These are phyloP conservation scores for Globisporangium lucens DNA, from an alignment of 352 stramenopile genomes.

Conservation along the genomic window DNA sequence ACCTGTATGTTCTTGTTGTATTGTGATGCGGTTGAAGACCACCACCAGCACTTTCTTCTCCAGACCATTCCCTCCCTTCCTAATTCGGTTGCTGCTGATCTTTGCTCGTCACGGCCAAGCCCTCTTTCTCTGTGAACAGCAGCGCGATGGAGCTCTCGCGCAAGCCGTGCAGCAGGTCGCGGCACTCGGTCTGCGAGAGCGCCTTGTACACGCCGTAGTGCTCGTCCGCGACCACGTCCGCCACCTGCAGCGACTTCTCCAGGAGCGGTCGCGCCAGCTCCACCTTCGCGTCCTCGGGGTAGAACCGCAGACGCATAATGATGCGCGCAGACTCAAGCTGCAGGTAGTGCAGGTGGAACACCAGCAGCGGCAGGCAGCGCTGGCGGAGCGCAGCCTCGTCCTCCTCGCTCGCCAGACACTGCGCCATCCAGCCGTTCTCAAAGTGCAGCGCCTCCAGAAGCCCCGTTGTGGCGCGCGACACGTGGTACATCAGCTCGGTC, in stretches of 20 bases:
- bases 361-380: constrained; percentile 61
- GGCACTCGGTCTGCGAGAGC: constrained; percentile 60
- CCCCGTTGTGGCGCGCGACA: constrained; percentile 41
- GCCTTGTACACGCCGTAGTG: constrained; percentile 65
- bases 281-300: constrained; percentile 48
- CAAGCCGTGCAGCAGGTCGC: constrained; percentile 62
- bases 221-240: constrained; percentile 75
- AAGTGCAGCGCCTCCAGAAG: constrained; percentile 80
- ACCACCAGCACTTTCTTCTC: not conserved
- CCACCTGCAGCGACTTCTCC: constrained; percentile 73
- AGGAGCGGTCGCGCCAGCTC: constrained; percentile 58
- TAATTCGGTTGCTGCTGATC: not conserved
- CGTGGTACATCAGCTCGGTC: constrained; percentile 74
- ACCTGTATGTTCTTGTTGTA: not conserved
- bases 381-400: constrained; percentile 45
- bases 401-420: constrained; percentile 40
- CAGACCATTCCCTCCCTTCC: not conserved
- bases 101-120: not conserved
- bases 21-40: not conserved
- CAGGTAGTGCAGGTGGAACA: constrained; percentile 76
- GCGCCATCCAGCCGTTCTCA: constrained; percentile 68
- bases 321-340: constrained; percentile 73
- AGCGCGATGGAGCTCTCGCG: constrained; percentile 68
- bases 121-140: constrained; percentile 23
- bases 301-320: constrained; percentile 68